Evolutionary conservation across 805 yeast species (phyloP).

Genomic region (Starmerella bombi): DNA sequence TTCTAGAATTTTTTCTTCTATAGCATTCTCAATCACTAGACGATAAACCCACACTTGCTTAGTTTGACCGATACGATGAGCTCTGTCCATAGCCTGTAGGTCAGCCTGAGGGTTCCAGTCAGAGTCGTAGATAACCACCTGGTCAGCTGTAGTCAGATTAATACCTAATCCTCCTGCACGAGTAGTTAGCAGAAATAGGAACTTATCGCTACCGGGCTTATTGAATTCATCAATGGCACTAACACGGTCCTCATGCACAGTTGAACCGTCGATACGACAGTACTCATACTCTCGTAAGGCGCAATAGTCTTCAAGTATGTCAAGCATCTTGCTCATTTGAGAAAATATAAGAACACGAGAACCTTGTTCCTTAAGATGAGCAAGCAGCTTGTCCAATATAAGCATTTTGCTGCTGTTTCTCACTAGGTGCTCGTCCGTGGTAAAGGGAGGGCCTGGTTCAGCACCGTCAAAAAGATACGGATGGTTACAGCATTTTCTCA

Average conservation of each 20-base stretch:
- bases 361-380: conserved; percentile 60
- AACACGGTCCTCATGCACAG: conserved; percentile 84
- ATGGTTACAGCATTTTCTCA: conserved; percentile 92
- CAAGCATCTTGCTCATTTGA: conserved; percentile 84
- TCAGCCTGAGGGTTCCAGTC: conserved; percentile 99
- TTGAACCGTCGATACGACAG: conserved; percentile 88
- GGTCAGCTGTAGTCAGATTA: conserved; percentile 80
- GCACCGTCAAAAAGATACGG: conserved; percentile 98
- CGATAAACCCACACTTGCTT: conserved; percentile 87
- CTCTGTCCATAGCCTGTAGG: conserved; percentile 95
- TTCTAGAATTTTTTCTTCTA: conserved; percentile 90
- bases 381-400: conserved; percentile 69
- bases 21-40: conserved; percentile 90
- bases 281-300: conserved; percentile 70
- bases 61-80: conserved; percentile 93
- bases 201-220: conserved; percentile 63
- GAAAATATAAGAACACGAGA: conserved; percentile 84
- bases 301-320: conserved; percentile 87
- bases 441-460: conserved; percentile 95
- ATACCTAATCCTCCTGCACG: conserved; percentile 97
- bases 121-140: conserved; percentile 76
- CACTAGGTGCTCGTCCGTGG: conserved; percentile 86
- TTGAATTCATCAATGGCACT: conserved; percentile 87
- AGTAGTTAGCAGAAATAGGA: conserved; percentile 74
- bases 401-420: conserved; percentile 83